Evolutionary conservation across 306 rosid species (phyloP), one percentile per base, ranked within the genome.

Genomic region (Rubus parviflorus): DNA sequence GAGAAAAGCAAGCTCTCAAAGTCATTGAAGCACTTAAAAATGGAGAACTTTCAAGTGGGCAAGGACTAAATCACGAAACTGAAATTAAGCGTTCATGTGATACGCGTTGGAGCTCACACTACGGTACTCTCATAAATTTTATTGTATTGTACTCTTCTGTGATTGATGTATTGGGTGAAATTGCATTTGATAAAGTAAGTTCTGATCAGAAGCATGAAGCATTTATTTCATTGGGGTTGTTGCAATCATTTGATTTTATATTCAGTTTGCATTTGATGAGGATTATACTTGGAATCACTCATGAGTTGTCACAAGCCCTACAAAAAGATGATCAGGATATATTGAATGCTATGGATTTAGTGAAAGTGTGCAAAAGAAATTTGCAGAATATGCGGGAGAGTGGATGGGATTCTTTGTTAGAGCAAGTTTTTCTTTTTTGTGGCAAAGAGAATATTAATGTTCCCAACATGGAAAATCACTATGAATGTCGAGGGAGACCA

Each of bases 201-300:
- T 19, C 9, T 53, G 25, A 53, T 17, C 5, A 53, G 15, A 19
- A 53, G 15, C 14, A 53, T 53, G 7, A 53, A 8, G 61, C 61
- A 56, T 56, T 19, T n/a, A 56, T 56, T 19, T 22, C 25, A 22
- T 22, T 56, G 30, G 6, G 25, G 53, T 56, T 56, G 19, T 7
- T 56, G 62, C 62, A 56, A 56, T 56, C 14, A 46, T 56, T 56
- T 56, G 62, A 56, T 56, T 56, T n/a, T 20, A 22, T 56, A 56
- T 56, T 56, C 30, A 56, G 19, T 14, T 14, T 49, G 53, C 19
- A 49, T 14, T 49, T 4, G 53, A 49, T 49, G 53, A 49, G 53
- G 53, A 49, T 49, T 49, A 19, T 49, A 49, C 53, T 49, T 49
- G 53, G 53, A 11, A 49, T 49, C 15, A 49, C 19, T 49, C 53